Evolutionary conservation across 495 filamentous ascomycete species (phyloP).

Genomic region (Podospora sp.): DNA sequence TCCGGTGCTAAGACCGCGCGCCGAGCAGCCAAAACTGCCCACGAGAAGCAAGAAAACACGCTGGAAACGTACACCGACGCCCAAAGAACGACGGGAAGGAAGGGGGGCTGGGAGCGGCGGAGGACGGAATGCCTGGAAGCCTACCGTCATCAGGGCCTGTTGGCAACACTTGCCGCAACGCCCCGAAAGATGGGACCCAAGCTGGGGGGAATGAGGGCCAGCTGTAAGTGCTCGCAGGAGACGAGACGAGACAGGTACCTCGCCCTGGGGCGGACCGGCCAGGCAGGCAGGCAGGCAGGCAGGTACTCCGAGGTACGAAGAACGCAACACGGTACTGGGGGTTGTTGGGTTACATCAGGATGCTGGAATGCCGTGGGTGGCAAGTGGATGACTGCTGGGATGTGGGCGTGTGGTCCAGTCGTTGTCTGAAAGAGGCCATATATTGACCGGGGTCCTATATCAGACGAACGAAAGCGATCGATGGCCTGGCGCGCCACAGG

Average conservation of each 20-base stretch:
- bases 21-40: constrained; percentile 28
- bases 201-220: constrained; percentile 11
- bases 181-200: constrained; percentile 15
- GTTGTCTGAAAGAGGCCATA: constrained; percentile 43
- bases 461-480: constrained; percentile 43
- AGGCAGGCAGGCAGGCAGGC: too few relatives aligned
- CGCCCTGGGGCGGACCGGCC: constrained; percentile 1
- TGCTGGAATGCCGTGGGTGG: constrained; percentile 31
- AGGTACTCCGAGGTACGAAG: constrained; percentile 31
- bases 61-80: background rate
- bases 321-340: constrained; percentile 27
- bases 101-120: constrained; percentile 13
- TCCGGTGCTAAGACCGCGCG: constrained; percentile 19
- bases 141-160: too few relatives aligned
- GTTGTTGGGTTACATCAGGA: constrained; percentile 25
- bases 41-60: constrained; percentile 23
- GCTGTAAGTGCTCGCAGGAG: constrained; percentile 30
- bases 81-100: constrained; percentile 15
- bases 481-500: constrained; percentile 48
- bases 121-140: constrained; percentile 13
- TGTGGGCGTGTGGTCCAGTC: constrained; percentile 27
- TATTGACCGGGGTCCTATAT: constrained; percentile 49
- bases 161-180: constrained; percentile 13
- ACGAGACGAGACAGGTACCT: constrained; percentile 23
- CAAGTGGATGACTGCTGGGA: constrained; percentile 30